Conservation (phyloP, 768 basidiomycete species). For the Tulasnella sp. region DNA sequence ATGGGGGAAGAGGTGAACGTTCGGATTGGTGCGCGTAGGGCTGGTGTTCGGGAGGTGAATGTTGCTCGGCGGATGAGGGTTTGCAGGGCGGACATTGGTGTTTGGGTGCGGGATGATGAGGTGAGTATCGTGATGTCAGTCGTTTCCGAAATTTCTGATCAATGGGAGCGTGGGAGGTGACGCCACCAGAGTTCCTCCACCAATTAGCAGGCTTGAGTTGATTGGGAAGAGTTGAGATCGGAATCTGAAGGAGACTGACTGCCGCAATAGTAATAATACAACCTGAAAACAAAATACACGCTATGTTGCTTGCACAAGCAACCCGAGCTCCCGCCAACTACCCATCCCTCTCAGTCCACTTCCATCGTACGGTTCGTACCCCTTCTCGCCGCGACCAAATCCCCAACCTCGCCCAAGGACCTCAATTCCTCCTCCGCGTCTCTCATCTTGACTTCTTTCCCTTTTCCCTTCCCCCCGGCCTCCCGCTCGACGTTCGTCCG, state of each 20-base stretch:
- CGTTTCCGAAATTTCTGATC: not conserved
- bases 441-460: not conserved
- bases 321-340: too few relatives aligned
- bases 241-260: too few relatives aligned
- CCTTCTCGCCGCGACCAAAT: not conserved
- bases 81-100: not conserved
- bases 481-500: conserved; percentile 35
- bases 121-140: not conserved
- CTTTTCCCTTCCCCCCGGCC: not conserved
- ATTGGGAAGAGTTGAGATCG: too few relatives aligned
- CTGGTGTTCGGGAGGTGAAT: not conserved
- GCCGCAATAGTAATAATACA: too few relatives aligned
- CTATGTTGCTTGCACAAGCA: too few relatives aligned
- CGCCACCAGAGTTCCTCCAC: not conserved
- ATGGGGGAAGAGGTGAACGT: not conserved
- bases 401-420: not conserved
- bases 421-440: not conserved
- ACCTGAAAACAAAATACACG: too few relatives aligned
- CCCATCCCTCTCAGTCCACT: too few relatives aligned
- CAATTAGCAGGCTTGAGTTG: too few relatives aligned
- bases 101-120: not conserved
- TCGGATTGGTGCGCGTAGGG: not conserved
- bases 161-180: not conserved
- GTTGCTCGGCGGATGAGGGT: not conserved
- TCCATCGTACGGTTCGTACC: not conserved